Base-by-base conservation (phyloP, 192 early-diverging fungal genomes). In the Linnemannia zychae region DNA sequence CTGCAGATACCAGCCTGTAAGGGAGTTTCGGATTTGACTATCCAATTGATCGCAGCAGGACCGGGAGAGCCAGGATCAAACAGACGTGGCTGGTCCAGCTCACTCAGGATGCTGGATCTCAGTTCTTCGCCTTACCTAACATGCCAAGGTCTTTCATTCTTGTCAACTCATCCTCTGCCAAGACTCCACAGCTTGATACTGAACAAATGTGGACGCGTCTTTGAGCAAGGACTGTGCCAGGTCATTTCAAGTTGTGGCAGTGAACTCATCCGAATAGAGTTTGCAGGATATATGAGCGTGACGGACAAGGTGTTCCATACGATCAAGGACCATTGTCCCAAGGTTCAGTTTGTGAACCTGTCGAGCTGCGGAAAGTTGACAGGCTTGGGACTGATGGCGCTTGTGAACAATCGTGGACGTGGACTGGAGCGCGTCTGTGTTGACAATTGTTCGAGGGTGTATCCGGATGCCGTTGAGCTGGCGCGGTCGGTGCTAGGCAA, bases 51-150 rank as follows among this genome's bases (percentile, higher is more conserved):
- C 46, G 77, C 72, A n/a, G 76, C 68, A 28, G 72, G 77, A 24
- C 34, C 48, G 1, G 73, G 44, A 47, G 67, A 74, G 34, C n/a
- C 53, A 22, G 71, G 31, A 44, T 67, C 81, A 24, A 37, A 49
- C 0, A 63, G 77, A 36, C 72, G 67, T 3, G 82, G 82, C 4
- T 84, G 82, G 82, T 84, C 82, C 3, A 72, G 71, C 6, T 84
- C 82, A 33, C 47, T 84, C 24, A 72, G 37, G 60, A 79, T 84
- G 82, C 72, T 84, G 24, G 72, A 84, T 37, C 71, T 84, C 7
- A 84, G 77, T 33, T 78, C 48, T 13, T 79, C 82, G 16, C 76
- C 82, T 3, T 84, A 84, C 49, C 48, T 84, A n/a, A 84, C 82
- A 17, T 69, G 28, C 22, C 47, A 84, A 4, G 72, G 82, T 4